A percentile compares a stretch with the other conserved stretches of the same genome.
Conservation (phyloP, 768 basidiomycete genomes). For the Pulveroboletus sp. region DNA sequence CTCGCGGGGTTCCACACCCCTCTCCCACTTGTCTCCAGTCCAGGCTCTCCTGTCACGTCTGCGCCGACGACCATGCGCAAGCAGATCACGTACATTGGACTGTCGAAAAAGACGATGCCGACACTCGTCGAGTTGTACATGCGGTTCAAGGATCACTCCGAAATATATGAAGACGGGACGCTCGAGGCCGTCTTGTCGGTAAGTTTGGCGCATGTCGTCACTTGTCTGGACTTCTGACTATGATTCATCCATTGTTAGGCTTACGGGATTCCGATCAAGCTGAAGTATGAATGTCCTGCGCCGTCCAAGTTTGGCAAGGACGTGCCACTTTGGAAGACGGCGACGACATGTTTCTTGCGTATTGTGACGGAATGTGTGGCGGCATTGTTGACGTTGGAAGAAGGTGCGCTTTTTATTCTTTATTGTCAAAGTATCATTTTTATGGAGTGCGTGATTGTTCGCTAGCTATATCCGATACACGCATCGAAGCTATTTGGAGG, state of each 20-base stretch:
- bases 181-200: slow-evolving; percentile 82
- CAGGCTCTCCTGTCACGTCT: slow-evolving; percentile 11
- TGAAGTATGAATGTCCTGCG: slow-evolving; percentile 93
- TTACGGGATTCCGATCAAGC: slow-evolving; percentile 85
- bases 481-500: slow-evolving; percentile 82
- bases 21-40: neutral
- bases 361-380: slow-evolving; percentile 66
- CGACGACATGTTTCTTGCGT: slow-evolving; percentile 73
- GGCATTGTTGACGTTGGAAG: slow-evolving; percentile 48
- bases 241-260: slow-evolving; percentile 64
- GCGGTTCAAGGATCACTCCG: slow-evolving; percentile 54
- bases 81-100: slow-evolving; percentile 82
- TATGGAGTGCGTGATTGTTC: neutral
- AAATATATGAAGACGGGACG: slow-evolving; percentile 79
- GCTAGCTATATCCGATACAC: slow-evolving; percentile 56
- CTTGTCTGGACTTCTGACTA: neutral
- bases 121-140: slow-evolving; percentile 75
- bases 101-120: slow-evolving; percentile 89
- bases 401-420: slow-evolving; percentile 38
- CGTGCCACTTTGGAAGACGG: slow-evolving; percentile 90
- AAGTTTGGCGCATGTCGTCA: slow-evolving; percentile 19
- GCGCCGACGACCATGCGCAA: slow-evolving; percentile 39
- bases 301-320: slow-evolving; percentile 88
- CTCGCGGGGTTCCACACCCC: slow-evolving; percentile 70
- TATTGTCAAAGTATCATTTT: neutral